phyloP scores from a whole-genome alignment of 208 protist species.

The Leishmania braziliensis region DNA sequence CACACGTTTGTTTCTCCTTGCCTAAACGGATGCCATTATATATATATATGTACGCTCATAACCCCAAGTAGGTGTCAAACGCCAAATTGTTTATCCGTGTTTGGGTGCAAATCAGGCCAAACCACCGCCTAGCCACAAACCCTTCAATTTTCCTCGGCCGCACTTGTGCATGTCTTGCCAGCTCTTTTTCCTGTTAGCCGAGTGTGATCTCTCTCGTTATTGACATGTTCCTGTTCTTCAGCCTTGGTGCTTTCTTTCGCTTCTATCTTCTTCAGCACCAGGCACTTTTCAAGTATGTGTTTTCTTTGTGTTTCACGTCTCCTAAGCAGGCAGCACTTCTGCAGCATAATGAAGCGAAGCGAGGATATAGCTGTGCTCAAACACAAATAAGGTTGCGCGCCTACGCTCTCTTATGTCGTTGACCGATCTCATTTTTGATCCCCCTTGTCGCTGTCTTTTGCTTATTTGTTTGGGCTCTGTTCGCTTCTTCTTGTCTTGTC shows the following conservation, averaged over 20 bases:
- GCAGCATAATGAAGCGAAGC: background rate
- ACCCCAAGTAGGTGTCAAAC: background rate
- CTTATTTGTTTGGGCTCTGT: background rate
- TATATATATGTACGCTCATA: background rate
- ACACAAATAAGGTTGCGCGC: background rate
- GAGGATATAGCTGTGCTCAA: background rate
- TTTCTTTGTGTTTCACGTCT: background rate
- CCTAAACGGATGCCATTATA: background rate
- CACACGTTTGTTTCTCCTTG: background rate
- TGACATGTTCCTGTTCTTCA: background rate
- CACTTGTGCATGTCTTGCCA: background rate
- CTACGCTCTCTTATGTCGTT: background rate
- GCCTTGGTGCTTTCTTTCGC: conserved; percentile 1
- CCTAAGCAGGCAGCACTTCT: background rate
- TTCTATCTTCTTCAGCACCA: background rate
- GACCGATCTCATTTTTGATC: background rate
- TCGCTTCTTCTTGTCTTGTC: background rate
- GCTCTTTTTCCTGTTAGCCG: background rate
- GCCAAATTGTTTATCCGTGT: background rate
- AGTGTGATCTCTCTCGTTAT: background rate
- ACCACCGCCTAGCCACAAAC: background rate
- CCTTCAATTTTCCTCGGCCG: background rate
- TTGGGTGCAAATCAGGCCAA: background rate
- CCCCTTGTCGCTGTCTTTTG: background rate
- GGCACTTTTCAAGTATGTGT: background rate